Conservation (phyloP, 768 basidiomycete genomes). For the Suillus ampliporus region DNA sequence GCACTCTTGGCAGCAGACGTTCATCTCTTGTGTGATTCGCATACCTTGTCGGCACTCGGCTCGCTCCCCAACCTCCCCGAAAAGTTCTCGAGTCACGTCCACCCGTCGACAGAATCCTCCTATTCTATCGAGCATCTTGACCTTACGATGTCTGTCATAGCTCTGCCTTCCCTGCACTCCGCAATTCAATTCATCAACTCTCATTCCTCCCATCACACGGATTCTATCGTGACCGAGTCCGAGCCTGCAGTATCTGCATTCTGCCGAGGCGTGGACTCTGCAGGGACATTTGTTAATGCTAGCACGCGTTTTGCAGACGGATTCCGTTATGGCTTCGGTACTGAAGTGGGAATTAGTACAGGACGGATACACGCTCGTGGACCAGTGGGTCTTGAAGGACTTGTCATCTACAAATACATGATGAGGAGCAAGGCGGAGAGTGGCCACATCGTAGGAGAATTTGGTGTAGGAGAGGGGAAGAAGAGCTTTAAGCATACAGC, state of each 20-base stretch:
- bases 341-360: slow-evolving; percentile 97
- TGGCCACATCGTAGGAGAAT: slow-evolving; percentile 90
- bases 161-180: slow-evolving; percentile 68
- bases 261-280: slow-evolving; percentile 87
- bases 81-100: slow-evolving; percentile 54
- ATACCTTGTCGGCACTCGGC: slow-evolving; percentile 62
- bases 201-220: slow-evolving; percentile 96
- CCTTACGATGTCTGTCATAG: slow-evolving; percentile 80
- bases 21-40: slow-evolving; percentile 77
- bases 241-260: slow-evolving; percentile 69
- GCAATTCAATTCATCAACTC: slow-evolving; percentile 92
- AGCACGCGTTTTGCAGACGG: slow-evolving; percentile 97
- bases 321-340: slow-evolving; percentile 95
- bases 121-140: slow-evolving; percentile 91
- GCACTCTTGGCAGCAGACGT: slow-evolving; percentile 75
- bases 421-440: slow-evolving; percentile 72
- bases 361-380: slow-evolving; percentile 96
- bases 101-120: slow-evolving; percentile 59
- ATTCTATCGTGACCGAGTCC: slow-evolving; percentile 88
- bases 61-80: slow-evolving; percentile 36
- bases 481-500: slow-evolving; percentile 73
- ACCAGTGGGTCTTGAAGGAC: slow-evolving; percentile 91
- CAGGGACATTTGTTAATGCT: slow-evolving; percentile 93
- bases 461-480: slow-evolving; percentile 72
- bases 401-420: slow-evolving; percentile 97